Conservation (phyloP, 768 basidiomycete species). For the Heimioporus sp. region DNA sequence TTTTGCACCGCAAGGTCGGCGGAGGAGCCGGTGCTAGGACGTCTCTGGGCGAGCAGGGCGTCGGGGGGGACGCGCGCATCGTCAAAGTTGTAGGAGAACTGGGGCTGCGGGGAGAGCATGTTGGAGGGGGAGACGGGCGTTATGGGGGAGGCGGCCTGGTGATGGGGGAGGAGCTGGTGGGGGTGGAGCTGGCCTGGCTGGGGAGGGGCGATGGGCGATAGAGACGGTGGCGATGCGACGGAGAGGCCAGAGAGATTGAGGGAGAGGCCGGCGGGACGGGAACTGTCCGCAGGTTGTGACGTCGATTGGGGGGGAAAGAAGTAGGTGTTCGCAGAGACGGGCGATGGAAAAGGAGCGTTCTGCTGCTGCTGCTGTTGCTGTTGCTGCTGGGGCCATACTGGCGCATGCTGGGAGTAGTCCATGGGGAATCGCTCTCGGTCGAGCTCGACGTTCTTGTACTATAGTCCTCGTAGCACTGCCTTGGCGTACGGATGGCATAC, state of each 20-base stretch:
- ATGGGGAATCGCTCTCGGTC: slow-evolving; percentile 3
- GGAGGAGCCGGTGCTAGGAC: slow-evolving; percentile 43
- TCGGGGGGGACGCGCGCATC: slow-evolving; percentile 32
- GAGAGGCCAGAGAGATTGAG: slow-evolving; percentile 68
- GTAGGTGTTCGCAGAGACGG: slow-evolving; percentile 22
- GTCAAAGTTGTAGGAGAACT: slow-evolving; percentile 53
- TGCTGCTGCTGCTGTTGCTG: slow-evolving; percentile 8
- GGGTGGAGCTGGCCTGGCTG: slow-evolving; percentile 58
- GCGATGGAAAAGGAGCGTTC: slow-evolving; percentile 21
- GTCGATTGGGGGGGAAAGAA: slow-evolving; percentile 20
- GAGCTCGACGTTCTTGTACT: too few relatives aligned
- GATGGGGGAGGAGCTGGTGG: slow-evolving; percentile 39
- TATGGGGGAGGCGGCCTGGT: slow-evolving; percentile 37
- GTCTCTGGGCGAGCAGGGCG: slow-evolving; percentile 29
- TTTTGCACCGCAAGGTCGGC: slow-evolving; percentile 46
- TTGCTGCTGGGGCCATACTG: slow-evolving; percentile 1
- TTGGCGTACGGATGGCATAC: slow-evolving; percentile 1
- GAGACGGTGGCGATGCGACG: slow-evolving; percentile 63
- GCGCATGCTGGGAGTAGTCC: slow-evolving; percentile 27
- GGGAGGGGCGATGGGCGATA: slow-evolving; percentile 63
- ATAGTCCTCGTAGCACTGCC: slow-evolving; percentile 12
- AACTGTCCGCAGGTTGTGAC: slow-evolving; percentile 10
- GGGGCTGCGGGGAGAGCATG: slow-evolving; percentile 42
- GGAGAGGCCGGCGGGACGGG: slow-evolving; percentile 41
- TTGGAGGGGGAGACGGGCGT: slow-evolving; percentile 56